These are phyloP conservation scores for Panicum hallii DNA, from an alignment of 202 grass and related monocot species.

Conservation along the genomic window DNA sequence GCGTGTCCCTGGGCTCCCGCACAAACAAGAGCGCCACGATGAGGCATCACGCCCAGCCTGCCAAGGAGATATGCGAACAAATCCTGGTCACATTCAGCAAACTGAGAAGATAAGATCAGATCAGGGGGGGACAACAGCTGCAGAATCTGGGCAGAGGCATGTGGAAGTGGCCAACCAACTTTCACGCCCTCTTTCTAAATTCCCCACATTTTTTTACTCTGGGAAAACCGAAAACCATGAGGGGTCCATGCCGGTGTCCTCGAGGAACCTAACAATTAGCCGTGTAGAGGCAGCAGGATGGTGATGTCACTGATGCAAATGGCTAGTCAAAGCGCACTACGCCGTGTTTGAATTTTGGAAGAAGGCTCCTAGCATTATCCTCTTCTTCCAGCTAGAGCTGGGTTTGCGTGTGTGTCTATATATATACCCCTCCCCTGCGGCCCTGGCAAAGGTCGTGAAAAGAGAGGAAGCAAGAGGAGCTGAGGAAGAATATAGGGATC, in stretches of 20 bases:
- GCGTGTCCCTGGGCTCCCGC: slow-evolving; percentile 42
- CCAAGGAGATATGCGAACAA: slow-evolving; percentile 28
- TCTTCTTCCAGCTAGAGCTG: slow-evolving; percentile 23
- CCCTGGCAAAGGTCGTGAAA: slow-evolving; percentile 37
- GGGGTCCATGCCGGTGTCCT: slow-evolving; percentile 44
- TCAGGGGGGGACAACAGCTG: slow-evolving; percentile 42
- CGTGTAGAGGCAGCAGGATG: slow-evolving; percentile 6
- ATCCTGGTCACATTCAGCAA: slow-evolving; percentile 39
- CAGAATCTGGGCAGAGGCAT: slow-evolving; percentile 57
- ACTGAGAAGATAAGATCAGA: slow-evolving; percentile 51
- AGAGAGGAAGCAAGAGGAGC: slow-evolving; percentile 29
- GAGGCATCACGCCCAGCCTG: slow-evolving; percentile 21
- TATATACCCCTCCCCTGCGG: slow-evolving; percentile 11
- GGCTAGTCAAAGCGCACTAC: slow-evolving; percentile 53
- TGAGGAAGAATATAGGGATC: slow-evolving; percentile 28
- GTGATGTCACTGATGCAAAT: slow-evolving; percentile 50
- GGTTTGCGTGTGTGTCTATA: slow-evolving; percentile 20
- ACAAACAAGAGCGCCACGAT: slow-evolving; percentile 3
- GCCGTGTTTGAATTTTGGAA: slow-evolving; percentile 47
- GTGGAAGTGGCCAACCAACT: slow-evolving; percentile 57
- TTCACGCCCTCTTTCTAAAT: not conserved
- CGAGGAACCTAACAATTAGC: slow-evolving; percentile 25
- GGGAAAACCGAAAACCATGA: slow-evolving; percentile 6
- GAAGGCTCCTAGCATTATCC: slow-evolving; percentile 54
- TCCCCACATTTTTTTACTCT: not conserved